Evolutionary conservation across 345 rosid genomes (phyloP).

Genomic region (Pugionium dolabratum): DNA sequence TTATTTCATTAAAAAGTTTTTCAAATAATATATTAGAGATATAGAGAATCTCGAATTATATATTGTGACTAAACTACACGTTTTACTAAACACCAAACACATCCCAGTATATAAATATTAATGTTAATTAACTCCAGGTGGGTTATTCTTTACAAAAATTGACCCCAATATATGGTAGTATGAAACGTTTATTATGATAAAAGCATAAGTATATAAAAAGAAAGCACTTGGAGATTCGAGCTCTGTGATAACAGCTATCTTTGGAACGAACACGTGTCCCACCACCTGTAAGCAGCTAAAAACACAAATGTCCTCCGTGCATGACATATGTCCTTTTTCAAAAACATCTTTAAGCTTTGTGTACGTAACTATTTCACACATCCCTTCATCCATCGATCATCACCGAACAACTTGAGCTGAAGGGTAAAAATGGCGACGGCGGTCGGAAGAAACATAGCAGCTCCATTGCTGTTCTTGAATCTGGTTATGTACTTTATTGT

Average conservation of each 20-base stretch:
- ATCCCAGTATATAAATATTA: not conserved
- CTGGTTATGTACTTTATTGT: conserved; percentile 73
- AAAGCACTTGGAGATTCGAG: conserved; percentile 36
- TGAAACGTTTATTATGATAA: conserved; percentile 25
- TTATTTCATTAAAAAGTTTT: too few species aligned
- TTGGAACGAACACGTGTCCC: conserved; percentile 44
- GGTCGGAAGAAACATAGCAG: conserved; percentile 82
- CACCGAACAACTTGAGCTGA: conserved; percentile 11
- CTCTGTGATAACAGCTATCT: conserved; percentile 37
- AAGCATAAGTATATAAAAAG: conserved; percentile 24
- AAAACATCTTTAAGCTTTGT: conserved; percentile 8
- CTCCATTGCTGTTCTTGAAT: conserved; percentile 87
- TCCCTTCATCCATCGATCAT: conserved; percentile 2
- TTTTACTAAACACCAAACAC: too few species aligned
- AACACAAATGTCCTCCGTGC: conserved; percentile 19
- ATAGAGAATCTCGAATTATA: too few species aligned
- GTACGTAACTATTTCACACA: conserved; percentile 6
- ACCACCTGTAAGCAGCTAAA: conserved; percentile 50
- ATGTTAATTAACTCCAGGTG: conserved; percentile 27
- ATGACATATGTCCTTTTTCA: conserved; percentile 35
- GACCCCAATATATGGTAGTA: conserved; percentile 23
- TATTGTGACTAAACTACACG: too few species aligned
- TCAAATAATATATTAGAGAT: too few species aligned
- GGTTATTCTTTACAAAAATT: not conserved
- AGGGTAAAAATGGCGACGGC: conserved; percentile 55